Percentiles rank a stretch among this genome's conserved stretches.
Conservation (phyloP, 2,329 filamentous ascomycete genomes). For the Colletotrichum melonis region DNA sequence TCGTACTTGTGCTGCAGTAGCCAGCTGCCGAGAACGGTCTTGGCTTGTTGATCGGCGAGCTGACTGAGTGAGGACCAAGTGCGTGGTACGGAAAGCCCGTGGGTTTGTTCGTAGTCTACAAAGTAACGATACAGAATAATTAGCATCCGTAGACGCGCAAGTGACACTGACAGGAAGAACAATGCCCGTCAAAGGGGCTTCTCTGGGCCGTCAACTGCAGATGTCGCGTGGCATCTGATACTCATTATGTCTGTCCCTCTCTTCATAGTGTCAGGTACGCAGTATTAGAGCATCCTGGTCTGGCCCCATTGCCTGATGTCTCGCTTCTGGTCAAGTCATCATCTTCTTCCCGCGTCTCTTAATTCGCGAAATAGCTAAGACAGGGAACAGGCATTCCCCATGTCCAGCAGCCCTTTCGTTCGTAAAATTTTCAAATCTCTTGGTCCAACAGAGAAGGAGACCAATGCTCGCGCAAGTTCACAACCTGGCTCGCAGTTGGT, state of each 20-base stretch:
- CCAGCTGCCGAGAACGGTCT: constrained; percentile 6
- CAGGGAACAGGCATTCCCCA: constrained; percentile 31
- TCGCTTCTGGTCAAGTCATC: constrained; percentile 18
- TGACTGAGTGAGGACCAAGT: neutral
- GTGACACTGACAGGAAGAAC: neutral
- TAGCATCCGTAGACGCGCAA: neutral
- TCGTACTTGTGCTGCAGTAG: neutral
- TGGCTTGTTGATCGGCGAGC: constrained; percentile 23
- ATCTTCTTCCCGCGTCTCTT: constrained; percentile 9
- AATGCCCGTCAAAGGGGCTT: neutral
- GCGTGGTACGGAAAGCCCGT: neutral
- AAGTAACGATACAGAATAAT: neutral
- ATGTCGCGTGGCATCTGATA: neutral
- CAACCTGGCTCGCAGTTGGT: constrained; percentile 17
- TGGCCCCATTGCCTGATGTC: constrained; percentile 11
- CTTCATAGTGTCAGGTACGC: neutral
- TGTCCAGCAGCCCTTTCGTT: constrained; percentile 23
- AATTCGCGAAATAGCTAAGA: neutral
- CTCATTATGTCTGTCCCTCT: neutral
- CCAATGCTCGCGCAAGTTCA: constrained; percentile 2
- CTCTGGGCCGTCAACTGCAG: neutral
- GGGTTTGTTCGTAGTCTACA: too few relatives aligned
- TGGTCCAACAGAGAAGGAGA: neutral
- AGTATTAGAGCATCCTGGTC: neutral
- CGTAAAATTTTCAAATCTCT: constrained; percentile 34